Base-by-base conservation (phyloP, 2,329 filamentous ascomycete species). In the Fusarium begoniae region DNA sequence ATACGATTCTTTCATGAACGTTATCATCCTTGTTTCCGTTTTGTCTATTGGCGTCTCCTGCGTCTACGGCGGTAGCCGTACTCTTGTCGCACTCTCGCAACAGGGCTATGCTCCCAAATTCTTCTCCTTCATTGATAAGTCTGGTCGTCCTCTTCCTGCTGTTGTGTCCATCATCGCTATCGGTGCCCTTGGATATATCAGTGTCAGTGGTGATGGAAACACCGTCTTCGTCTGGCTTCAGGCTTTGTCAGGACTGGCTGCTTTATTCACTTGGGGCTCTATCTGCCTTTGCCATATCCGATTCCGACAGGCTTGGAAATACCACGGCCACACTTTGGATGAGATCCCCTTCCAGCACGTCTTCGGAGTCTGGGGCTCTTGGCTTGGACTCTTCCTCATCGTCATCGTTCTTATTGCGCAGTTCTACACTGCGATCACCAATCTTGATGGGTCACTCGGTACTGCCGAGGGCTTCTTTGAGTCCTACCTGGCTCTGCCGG, bases 241-340 rank as follows among this genome's bases (percentile, higher is more conserved):
- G 32, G 89, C 91, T 14, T 83, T 93, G 22, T 92, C 90, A 0
- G 91, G 90, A 58, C 84, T 93, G 9, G 88, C 89, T 17, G 88
- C 90, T 18, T 85, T 93, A 48, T 92, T 92, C 80, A 90, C 90
- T 17, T 94, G 91, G 91, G 90, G 87, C 24, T 91, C 89, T 44
- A 92, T 93, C 75, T 92, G 90, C 76, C 82, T 91, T 7, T 86
- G 90, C 6, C 92, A 93, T 76, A 92, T 93, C 78, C 90, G 91
- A 26, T 92, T 93, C 86, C 90, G 91, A 41, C 77, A 81, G 6
- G 91, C 90, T 1, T 93, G 91, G 91, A 84, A 83, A 32, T 81
- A 85, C 35, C 86, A 91, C 45, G 89, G 90, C n/a, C 90, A 90
- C 79, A 88, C 86, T 6, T 80, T 92, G 4, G 88, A 91, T 47